phyloP scores from a whole-genome alignment of 352 stramenopile species.

The Pythium apleroticum region DNA sequence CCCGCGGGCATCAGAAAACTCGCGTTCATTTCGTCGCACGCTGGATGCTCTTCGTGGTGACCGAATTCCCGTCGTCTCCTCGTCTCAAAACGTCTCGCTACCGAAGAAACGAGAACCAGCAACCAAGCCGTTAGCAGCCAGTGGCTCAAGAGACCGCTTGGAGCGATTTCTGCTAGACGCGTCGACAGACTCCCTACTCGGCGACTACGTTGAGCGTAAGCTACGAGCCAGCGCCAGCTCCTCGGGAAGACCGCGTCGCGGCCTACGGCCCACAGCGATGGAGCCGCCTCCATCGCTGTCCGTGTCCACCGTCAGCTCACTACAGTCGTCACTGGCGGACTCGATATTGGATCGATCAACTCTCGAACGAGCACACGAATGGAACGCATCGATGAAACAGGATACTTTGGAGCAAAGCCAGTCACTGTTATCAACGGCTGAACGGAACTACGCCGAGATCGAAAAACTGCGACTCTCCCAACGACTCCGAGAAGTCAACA shows the following conservation, averaged over 20 bases:
- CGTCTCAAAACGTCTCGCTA: slow-evolving; percentile 13
- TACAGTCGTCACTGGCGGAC: slow-evolving; percentile 31
- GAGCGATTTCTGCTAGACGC: slow-evolving; percentile 48
- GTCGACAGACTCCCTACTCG: slow-evolving; percentile 52
- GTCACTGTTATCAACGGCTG: slow-evolving; percentile 32
- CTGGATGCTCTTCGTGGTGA: slow-evolving; percentile 53
- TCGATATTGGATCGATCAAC: slow-evolving; percentile 33
- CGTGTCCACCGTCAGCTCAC: slow-evolving; percentile 31
- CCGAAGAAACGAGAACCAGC: slow-evolving; percentile 4
- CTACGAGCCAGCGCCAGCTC: slow-evolving; percentile 31
- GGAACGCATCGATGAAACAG: neutral
- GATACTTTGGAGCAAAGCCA: slow-evolving; percentile 7
- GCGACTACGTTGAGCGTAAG: slow-evolving; percentile 69
- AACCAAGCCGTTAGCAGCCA: neutral
- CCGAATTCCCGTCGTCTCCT: neutral
- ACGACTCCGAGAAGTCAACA: slow-evolving; percentile 67
- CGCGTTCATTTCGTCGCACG: slow-evolving; percentile 43
- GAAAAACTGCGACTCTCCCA: slow-evolving; percentile 68
- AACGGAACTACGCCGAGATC: slow-evolving; percentile 57
- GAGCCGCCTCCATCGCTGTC: slow-evolving; percentile 45
- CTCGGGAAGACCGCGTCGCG: neutral
- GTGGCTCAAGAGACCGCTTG: slow-evolving; percentile 32
- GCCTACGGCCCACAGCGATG: slow-evolving; percentile 26
- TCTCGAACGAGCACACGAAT: neutral
- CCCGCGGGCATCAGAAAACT: slow-evolving; percentile 6